These are phyloP conservation scores for Trichoderma endophyticum DNA, from an alignment of 2,329 filamentous ascomycete genomes.

Conservation along the genomic window DNA sequence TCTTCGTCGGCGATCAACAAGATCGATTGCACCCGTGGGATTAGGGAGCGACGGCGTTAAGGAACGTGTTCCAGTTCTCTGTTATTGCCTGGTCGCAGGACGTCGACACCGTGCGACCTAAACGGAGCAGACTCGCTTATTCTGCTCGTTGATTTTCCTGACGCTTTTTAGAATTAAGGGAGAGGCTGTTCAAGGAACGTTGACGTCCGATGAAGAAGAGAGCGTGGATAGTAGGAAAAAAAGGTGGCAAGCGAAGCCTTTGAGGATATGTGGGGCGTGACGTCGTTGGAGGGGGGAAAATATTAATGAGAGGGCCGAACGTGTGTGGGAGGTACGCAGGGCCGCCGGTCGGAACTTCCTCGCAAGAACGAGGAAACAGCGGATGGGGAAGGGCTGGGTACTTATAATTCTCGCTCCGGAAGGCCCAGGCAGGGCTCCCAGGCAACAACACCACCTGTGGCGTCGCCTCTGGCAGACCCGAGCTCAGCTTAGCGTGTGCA, in stretches of 20 bases:
- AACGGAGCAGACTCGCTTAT: constrained; percentile 21
- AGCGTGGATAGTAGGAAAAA: constrained; percentile 21
- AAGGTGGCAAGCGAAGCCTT: constrained; percentile 23
- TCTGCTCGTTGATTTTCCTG: constrained; percentile 15
- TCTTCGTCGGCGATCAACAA: constrained; percentile 35
- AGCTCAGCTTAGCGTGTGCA: constrained; percentile 36
- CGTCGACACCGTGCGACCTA: constrained; percentile 27
- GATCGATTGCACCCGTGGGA: constrained; percentile 33
- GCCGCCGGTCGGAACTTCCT: constrained; percentile 56
- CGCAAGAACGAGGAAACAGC: constrained; percentile 47
- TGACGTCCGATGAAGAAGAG: constrained; percentile 23
- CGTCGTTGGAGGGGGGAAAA: constrained; percentile 28
- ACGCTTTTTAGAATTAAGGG: constrained; percentile 20
- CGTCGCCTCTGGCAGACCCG: constrained; percentile 40
- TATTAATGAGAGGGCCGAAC: constrained; percentile 43
- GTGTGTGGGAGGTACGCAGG: constrained; percentile 49
- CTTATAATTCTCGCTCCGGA: constrained; percentile 53
- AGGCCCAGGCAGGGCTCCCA: constrained; percentile 39
- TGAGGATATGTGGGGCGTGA: constrained; percentile 23
- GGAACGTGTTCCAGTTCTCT: constrained; percentile 45
- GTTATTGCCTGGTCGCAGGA: constrained; percentile 29
- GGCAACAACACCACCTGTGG: constrained; percentile 45
- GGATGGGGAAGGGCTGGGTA: constrained; percentile 52
- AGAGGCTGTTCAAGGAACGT: constrained; percentile 20
- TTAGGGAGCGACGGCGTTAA: constrained; percentile 30